Base-by-base conservation (phyloP, 257 asterid genomes). In the Cruciata laevipes region DNA sequence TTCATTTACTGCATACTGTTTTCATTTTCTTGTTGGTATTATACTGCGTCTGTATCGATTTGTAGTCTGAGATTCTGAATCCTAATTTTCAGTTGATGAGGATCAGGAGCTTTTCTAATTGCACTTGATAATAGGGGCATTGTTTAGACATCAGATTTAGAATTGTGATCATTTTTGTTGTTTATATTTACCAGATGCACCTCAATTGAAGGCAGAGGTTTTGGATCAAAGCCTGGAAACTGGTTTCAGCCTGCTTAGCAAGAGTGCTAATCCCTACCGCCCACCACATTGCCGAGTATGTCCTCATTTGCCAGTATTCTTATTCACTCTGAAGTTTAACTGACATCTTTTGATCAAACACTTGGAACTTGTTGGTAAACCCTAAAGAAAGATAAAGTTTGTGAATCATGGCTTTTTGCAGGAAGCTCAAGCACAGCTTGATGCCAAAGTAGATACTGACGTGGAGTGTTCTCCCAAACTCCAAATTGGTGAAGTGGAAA, bases 271-370 rank as follows among this genome's bases (percentile, higher is more conserved):
- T 55, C 93, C 93, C 60, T 86, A 86, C 69, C 84, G 78, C 23
- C 89, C 93, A 59, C 92, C 93, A 8, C 86, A 80, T 72, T 47
- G 69, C 64, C 72, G 27, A n/a, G 93, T 86, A 72, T 64, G 74
- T 56, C 67, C 64, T 67, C 42, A 42, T 44, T 44, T 51, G 52
- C 64, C 64, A 66, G 68, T 52, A 61, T 18, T 40, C 55, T 14
- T 6, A 63, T 47, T 21, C 23, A 6, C 66, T 16, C 20, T 24
- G 31, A 32, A 21, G 16, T 13, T 64, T n/a, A 65, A 5, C 7
- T 64, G 21, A 59, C 11, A 49, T 14, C 42, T 47, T 27, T 60
- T 27, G n/a, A 38, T 20, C 25, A 53, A 63, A 17, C 27, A 16
- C 57, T 23, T 12, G 31, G 66, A 63, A 59, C 9, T 42, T 53